Base-by-base conservation (phyloP, 805 yeast genomes). In the Candida patagonica region DNA sequence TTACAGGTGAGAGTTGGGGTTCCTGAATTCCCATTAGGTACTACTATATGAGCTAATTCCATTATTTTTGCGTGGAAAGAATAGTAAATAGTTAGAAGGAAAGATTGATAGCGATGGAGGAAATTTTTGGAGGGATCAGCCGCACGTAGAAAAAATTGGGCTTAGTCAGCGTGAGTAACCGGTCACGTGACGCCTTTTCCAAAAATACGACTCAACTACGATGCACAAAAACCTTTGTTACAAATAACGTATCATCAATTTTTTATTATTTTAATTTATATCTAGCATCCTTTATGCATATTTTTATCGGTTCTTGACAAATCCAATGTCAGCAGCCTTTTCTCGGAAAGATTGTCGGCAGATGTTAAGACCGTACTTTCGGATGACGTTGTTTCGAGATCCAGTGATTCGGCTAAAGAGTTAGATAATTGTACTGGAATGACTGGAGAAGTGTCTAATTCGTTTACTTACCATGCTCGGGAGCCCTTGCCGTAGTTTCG, bases 331-430 rank as follows among this genome's bases (percentile, higher is more conserved):
- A 70, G 76, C 68, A 64, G 99, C 97, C 76, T 78, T 89, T 78
- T 92, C 99, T 80, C 99, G 88, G 97, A 92, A 92, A 76, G 96
- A 89, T 79, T 92, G 99, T 84, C 99, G 94, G 77, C 96, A 89
- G 80, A 92, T 79, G 88, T 87, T 81, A 67, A 92, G 76, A 67
- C 94, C 98, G 92, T 92, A 92, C 79, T 92, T 92, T 86, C 99
- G 89, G 80, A 92, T 85, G 71, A 92, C 84, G 80, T 97, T 97
- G 62, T 85, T 71, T 88, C 89, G 96, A 73, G 97, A 85, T 63
- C 95, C 78, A 70, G 95, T 86, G 78, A 89, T 88, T 73, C 97
- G 92, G 80, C 63, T n/a, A n/a, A n/a, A n/a, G n/a, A n/a, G n/a
- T n/a, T n/a, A n/a, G n/a, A n/a, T n/a, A n/a, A 57, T 24, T n/a